These are phyloP conservation scores for Teratosphaeria pseudoeucalypti DNA, from an alignment of 2,329 filamentous ascomycete species.

Conservation along the genomic window DNA sequence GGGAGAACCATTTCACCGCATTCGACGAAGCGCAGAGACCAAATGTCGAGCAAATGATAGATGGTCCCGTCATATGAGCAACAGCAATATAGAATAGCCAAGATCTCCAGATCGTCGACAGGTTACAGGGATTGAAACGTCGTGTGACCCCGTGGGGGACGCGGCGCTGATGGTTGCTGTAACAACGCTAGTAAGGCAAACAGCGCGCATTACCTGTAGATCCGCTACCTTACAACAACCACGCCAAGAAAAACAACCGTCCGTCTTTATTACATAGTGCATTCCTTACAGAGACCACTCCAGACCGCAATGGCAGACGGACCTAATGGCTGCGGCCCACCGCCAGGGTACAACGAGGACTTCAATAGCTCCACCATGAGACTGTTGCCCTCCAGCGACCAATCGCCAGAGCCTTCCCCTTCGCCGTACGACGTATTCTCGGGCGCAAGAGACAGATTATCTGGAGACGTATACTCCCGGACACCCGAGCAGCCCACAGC, in stretches of 20 bases:
- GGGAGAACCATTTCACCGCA: constrained; percentile 55
- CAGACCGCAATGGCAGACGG: background rate
- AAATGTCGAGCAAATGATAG: constrained; percentile 3
- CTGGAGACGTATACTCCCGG: constrained; percentile 1
- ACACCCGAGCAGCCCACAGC: constrained; percentile 4
- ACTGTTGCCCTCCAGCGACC: constrained; percentile 38
- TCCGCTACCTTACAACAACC: background rate
- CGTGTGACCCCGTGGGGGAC: background rate
- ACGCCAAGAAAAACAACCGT: background rate
- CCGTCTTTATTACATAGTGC: background rate
- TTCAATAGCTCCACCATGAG: constrained; percentile 39
- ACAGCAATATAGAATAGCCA: background rate
- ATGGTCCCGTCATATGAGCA: constrained; percentile 1
- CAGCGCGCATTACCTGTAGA: background rate
- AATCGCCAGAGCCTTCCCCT: constrained; percentile 17
- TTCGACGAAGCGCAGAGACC: background rate
- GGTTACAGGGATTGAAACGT: background rate
- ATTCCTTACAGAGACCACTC: background rate
- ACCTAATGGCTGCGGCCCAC: constrained; percentile 22
- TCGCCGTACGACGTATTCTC: constrained; percentile 27
- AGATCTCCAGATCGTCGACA: background rate
- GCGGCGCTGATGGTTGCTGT: background rate
- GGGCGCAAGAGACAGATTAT: constrained; percentile 18
- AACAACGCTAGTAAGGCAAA: background rate
- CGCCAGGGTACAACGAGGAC: constrained; percentile 32